These are phyloP conservation scores for Bassia scoparia DNA, from an alignment of 148 eudicot species.

Conservation along the genomic window DNA sequence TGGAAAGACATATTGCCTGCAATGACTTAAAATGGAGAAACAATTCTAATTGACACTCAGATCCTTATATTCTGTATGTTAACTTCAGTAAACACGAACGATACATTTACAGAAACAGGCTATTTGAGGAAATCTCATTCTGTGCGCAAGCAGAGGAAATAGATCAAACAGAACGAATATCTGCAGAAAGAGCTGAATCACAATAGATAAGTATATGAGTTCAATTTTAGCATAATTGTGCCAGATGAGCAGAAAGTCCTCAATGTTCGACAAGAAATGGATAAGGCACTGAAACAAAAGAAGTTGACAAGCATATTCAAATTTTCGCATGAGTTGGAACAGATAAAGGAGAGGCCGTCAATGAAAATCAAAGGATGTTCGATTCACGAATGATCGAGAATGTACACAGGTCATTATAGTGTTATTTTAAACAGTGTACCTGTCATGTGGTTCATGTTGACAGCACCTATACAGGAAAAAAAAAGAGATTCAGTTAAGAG, in stretches of 20 bases:
- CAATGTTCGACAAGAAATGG: background rate
- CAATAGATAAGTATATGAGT: background rate
- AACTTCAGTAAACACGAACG: background rate
- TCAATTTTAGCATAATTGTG: background rate
- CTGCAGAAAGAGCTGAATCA: background rate
- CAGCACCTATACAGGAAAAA: background rate
- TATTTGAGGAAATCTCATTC: background rate
- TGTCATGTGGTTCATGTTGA: background rate
- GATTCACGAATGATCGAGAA: background rate
- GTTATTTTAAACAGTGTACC: background rate
- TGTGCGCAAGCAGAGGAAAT: background rate
- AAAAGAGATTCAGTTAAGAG: background rate
- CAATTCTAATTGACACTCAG: background rate
- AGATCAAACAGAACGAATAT: background rate
- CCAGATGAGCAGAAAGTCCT: slow-evolving; percentile 4
- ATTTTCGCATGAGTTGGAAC: background rate
- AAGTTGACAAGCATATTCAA: background rate
- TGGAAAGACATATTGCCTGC: slow-evolving; percentile 8
- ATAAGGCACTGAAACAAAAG: background rate
- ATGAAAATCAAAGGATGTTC: background rate
- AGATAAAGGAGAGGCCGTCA: background rate
- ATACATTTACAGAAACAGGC: background rate
- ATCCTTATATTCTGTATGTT: too few species aligned
- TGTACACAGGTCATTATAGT: background rate
- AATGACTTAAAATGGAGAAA: background rate